Percentiles rank a stretch among this genome's conserved stretches.
phyloP scores from a whole-genome alignment of 345 rosid species.

The Psidium guajava region DNA sequence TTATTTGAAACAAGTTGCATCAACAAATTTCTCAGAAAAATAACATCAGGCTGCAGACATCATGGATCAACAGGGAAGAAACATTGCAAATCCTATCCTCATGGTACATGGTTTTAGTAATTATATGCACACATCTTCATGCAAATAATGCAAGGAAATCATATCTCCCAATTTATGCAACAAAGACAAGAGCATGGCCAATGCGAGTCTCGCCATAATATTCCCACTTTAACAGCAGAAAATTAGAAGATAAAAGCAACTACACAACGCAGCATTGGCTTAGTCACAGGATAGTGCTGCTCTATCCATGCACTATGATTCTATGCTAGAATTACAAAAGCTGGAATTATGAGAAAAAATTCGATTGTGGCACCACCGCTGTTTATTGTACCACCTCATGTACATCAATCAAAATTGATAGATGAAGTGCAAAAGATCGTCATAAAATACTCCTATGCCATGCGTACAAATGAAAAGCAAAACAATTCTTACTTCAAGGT shows the following conservation, averaged over 20 bases:
- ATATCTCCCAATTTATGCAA: not conserved
- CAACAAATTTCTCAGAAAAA: not conserved
- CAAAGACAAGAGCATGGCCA: not conserved
- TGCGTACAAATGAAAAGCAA: not conserved
- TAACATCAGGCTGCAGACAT: not conserved
- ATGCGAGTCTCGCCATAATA: not conserved
- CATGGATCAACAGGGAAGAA: not conserved
- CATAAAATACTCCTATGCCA: not conserved
- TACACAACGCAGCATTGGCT: not conserved
- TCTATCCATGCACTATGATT: not conserved
- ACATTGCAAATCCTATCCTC: not conserved
- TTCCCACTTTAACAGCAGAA: not conserved
- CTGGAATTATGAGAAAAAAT: not conserved
- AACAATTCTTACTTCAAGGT: slow-evolving; percentile 54
- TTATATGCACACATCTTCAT: not conserved
- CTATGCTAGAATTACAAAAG: not conserved
- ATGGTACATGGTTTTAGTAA: not conserved
- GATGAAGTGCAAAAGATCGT: not conserved
- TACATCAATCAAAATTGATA: not conserved
- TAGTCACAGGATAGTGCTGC: not conserved
- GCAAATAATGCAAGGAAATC: not conserved
- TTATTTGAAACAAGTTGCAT: not conserved
- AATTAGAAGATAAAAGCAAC: not conserved
- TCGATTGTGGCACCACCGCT: not conserved
- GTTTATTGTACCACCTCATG: not conserved